Base-by-base conservation (phyloP, 2,329 filamentous ascomycete genomes). In the Westerdykella sp. region DNA sequence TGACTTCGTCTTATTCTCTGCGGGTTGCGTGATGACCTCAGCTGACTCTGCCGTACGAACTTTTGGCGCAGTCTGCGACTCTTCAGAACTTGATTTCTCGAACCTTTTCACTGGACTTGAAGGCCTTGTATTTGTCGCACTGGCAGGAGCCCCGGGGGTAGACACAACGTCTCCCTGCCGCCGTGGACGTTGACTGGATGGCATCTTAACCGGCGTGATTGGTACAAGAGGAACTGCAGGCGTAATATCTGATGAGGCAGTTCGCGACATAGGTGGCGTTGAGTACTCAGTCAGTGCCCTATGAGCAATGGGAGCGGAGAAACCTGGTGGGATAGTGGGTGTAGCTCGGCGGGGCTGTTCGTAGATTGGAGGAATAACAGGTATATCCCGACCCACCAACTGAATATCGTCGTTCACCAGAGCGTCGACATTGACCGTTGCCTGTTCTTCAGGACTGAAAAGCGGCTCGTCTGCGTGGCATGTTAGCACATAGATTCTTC, bases 371-470 rank as follows among this genome's bases (percentile, higher is more conserved):
- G 45, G 46, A 15, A 43, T 41, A 31, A 62, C 34, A 9, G 56
- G 49, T 14, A 51, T 55, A 32, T 42, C 45, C 14, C 31, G 48
- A 69, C 45, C 40, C 40, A 48, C 53, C 50, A 56, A 57, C 25
- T 51, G 46, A 5, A 65, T 59, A 23, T 49, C 48, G 36, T 87
- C 83, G 16, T 81, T 78, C 11, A 87, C 83, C 4, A 87, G 68
- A 3, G 81, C 81, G 60, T 86, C 83, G 34, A 87, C 78, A n/a
- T 77, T 81, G 35, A 73, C 72, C 2, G 73, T 75, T 11, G 76
- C 81, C 51, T 83, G 80, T 48, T 82, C 79, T 37, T 83, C 69
- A 10, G 75, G 77, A 45, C 73, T 70, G 34, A 70, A 60, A n/a
- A 80, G 65, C 39, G 80, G 76, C 57, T 84, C 80, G 66, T 84